These are phyloP conservation scores for Kickxella alabastrina DNA, from an alignment of 192 early-diverging fungal genomes.

Conservation along the genomic window DNA sequence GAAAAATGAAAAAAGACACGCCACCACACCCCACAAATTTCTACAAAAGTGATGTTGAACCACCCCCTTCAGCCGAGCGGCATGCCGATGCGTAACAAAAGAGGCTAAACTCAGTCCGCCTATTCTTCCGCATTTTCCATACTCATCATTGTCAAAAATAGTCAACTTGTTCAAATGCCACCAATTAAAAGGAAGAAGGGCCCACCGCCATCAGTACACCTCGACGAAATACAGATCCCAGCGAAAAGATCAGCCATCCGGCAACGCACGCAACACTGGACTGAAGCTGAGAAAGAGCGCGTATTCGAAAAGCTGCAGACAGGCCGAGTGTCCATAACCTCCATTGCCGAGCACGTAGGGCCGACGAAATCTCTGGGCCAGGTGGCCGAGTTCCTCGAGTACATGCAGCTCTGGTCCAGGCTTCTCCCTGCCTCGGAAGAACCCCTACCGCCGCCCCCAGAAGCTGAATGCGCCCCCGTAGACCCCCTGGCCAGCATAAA, in stretches of 20 bases:
- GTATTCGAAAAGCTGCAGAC: constrained; percentile 10
- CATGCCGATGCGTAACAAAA: no score
- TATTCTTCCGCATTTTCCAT: not conserved
- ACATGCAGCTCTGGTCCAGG: constrained; percentile 23
- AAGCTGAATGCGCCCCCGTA: not conserved
- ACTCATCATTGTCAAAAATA: no score
- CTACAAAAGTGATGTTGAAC: no score
- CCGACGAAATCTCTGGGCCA: constrained; percentile 37
- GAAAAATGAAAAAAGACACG: not conserved
- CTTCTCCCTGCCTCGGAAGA: not conserved
- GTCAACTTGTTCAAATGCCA: no score
- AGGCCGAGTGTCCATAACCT: constrained; percentile 17
- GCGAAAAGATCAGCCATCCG: not conserved
- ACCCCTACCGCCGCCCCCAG: not conserved
- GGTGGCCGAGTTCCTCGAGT: constrained; percentile 39
- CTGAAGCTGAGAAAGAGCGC: constrained; percentile 23
- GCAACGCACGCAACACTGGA: constrained; percentile 21
- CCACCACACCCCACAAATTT: no score
- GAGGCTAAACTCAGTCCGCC: not conserved
- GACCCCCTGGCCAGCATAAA: not conserved
- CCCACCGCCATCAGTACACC: no score
- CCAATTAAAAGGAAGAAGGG: not conserved
- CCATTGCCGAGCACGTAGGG: constrained; percentile 16
- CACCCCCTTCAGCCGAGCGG: no score
- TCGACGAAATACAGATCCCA: no score